Percentiles rank a stretch among this genome's conserved stretches.
phyloP scores from a whole-genome alignment of 192 early-diverging fungal genomes.

The Coemansia sp. region DNA sequence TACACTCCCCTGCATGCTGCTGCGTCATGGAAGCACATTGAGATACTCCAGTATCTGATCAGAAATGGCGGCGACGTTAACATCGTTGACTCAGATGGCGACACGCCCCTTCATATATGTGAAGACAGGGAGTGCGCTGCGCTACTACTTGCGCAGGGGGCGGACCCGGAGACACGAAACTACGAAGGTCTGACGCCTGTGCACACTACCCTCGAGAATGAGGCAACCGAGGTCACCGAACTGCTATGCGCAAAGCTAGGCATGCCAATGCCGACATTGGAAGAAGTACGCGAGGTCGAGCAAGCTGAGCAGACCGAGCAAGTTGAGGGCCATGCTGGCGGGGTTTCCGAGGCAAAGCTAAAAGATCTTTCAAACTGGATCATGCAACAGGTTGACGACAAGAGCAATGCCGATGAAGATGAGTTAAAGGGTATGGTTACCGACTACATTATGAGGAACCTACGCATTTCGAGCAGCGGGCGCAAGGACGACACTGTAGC shows the following conservation, averaged over 20 bases:
- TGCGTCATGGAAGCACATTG: slow-evolving; percentile 67
- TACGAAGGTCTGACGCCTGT: slow-evolving; percentile 58
- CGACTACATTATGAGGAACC: slow-evolving; percentile 42
- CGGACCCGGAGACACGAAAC: slow-evolving; percentile 64
- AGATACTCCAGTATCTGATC: slow-evolving; percentile 67
- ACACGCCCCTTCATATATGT: slow-evolving; percentile 76
- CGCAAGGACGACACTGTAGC: slow-evolving; percentile 38
- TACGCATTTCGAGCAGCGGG: slow-evolving; percentile 29
- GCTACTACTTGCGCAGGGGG: slow-evolving; percentile 67
- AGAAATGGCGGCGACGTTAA: slow-evolving; percentile 65
- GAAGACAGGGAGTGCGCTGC: slow-evolving; percentile 70
- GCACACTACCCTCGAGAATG: slow-evolving; percentile 63
- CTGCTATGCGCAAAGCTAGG: slow-evolving; percentile 57
- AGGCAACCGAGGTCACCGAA: slow-evolving; percentile 65
- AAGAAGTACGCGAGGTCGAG: slow-evolving; percentile 33
- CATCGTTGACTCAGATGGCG: slow-evolving; percentile 73
- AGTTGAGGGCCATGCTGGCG: slow-evolving; percentile 21
- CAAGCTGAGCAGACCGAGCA: slow-evolving; percentile 20
- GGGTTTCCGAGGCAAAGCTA: slow-evolving; percentile 40
- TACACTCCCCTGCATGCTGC: slow-evolving; percentile 83
- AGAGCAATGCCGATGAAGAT: slow-evolving; percentile 58
- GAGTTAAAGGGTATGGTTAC: slow-evolving; percentile 61
- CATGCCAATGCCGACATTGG: slow-evolving; percentile 54
- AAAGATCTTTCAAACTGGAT: slow-evolving; percentile 60
- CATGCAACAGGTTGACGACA: slow-evolving; percentile 58